These are phyloP conservation scores for Calophaca sinica DNA, from an alignment of 306 rosid genomes.

Conservation along the genomic window DNA sequence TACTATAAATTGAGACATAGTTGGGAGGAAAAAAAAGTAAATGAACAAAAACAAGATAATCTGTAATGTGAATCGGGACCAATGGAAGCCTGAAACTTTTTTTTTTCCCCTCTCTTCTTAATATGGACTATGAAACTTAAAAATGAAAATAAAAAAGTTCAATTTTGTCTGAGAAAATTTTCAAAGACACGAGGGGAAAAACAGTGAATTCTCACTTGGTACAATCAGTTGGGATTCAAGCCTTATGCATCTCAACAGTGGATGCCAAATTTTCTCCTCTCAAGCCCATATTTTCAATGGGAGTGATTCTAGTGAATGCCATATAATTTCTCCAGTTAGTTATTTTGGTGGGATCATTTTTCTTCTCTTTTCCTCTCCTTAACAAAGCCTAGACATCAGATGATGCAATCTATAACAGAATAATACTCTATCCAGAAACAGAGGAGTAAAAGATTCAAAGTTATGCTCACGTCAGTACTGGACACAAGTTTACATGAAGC, in stretches of 20 bases:
- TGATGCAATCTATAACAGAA: background rate
- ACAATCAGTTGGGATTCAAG: background rate
- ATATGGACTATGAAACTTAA: constrained; percentile 6
- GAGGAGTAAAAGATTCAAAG: constrained; percentile 5
- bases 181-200: background rate
- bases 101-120: background rate
- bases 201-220: background rate
- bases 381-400: no score
- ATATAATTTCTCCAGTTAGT: background rate
- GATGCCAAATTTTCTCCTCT: constrained; percentile 25
- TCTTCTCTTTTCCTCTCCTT: no score
- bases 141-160: background rate
- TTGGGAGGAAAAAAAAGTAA: constrained; percentile 16
- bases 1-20: constrained; percentile 4
- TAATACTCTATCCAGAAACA: constrained; percentile 9
- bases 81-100: background rate
- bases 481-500: no score
- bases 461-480: background rate
- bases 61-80: background rate
- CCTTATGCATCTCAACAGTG: constrained; percentile 2
- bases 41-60: constrained; percentile 32
- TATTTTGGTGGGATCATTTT: no score
- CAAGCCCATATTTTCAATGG: constrained; percentile 17
- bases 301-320: background rate
- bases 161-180: background rate